Conservation (phyloP, 257 asterid species). For the Solanum medicagineum region DNA sequence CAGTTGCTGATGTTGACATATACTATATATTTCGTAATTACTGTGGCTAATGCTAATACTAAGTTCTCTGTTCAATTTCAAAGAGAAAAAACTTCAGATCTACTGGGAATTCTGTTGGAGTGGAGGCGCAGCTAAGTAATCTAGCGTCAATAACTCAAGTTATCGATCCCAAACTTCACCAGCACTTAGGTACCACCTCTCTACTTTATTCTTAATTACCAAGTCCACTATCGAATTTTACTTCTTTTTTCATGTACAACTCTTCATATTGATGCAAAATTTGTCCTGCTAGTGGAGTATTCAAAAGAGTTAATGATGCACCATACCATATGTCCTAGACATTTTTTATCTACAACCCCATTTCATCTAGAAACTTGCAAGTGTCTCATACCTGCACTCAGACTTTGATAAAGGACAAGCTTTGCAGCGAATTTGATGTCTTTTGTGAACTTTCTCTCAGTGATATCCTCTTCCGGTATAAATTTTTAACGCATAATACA, state of each 20-base stretch:
- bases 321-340: neutral
- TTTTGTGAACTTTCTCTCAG: neutral
- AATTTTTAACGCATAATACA: neutral
- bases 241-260: neutral
- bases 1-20: neutral
- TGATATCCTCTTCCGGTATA: neutral
- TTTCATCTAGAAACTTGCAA: neutral
- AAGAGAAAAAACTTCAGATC: slow-evolving; percentile 96
- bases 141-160: slow-evolving; percentile 85
- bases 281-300: neutral
- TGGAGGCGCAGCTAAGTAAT: slow-evolving; percentile 73
- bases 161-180: slow-evolving; percentile 90
- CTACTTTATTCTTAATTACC: neutral
- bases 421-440: neutral
- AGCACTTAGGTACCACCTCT: slow-evolving; percentile 67
- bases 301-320: neutral
- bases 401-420: neutral
- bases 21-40: neutral
- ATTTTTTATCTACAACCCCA: neutral
- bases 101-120: slow-evolving; percentile 81
- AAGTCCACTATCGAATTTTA: neutral
- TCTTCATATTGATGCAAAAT: neutral
- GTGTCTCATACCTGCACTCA: neutral
- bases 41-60: neutral
- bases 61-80: slow-evolving; percentile 18